Evolutionary conservation across 768 basidiomycete species (phyloP), one percentile per base, ranked within the genome.

Genomic region (Lactarius sanguifluus): DNA sequence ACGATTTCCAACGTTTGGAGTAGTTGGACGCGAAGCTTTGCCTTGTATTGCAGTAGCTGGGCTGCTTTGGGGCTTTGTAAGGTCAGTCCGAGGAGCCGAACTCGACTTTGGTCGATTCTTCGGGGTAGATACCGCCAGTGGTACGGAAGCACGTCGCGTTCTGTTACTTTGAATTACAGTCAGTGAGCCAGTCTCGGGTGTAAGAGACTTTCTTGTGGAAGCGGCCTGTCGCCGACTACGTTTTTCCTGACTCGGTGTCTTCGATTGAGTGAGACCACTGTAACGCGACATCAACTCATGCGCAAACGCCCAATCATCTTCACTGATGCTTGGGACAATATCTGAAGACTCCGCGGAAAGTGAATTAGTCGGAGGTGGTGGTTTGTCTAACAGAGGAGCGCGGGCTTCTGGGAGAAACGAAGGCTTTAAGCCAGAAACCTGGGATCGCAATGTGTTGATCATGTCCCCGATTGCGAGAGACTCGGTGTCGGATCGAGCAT

Each of bases 291-390:
- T 71, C 45, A 80, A 71, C 52, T 75, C 79, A 36, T 71, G 71
- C 20, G 77, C 67, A 55, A 79, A 78, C 3, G 70, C 73, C 78
- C 80, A 79, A 57, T 79, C 79, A 32, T 80, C 75, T 41, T 73
- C 71, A 41, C 73, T 72, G 23, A 66, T 57, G 59, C 32, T 65
- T 20, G 65, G 60, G 6, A 23, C n/a, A 20, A 64, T 45, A 20
- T 59, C 61, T 6, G 66, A 62, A 25, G 68, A 69, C 20, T 47
- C 43, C 4, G 65, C 57, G 16, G 62, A 63, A 30, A 23, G 61
- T 28, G 64, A 66, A 50, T 55, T 65, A 52, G 25, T 59, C 10
- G 59, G 66, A 59, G 43, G 50, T 4, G 40, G 59, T 32, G 40
- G 61, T 52, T 30, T 40, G 60, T 57, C 30, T n/a, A 41, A 28